Evolutionary conservation across 2,329 filamentous ascomycete genomes (phyloP).

Genomic region (Ascochyta lentis): DNA sequence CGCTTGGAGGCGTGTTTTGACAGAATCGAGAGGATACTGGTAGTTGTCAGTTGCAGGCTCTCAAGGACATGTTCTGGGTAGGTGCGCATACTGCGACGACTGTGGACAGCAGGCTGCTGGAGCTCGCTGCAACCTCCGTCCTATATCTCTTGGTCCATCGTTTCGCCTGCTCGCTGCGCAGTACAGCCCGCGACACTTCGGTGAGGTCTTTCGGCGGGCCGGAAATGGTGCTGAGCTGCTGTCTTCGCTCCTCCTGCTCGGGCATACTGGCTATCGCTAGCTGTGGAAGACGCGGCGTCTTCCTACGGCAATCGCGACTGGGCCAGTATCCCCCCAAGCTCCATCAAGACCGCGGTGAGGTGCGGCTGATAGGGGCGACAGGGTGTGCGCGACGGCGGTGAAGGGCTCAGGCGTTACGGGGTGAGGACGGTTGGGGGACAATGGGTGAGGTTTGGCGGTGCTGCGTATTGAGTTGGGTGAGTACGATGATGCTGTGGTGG

Average conservation of each 20-base stretch:
- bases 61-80: not conserved
- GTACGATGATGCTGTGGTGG: constrained; percentile 46
- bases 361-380: constrained; percentile 25
- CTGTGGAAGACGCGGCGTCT: constrained; percentile 61
- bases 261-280: constrained; percentile 56
- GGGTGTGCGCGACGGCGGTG: constrained; percentile 15
- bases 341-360: constrained; percentile 57
- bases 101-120: constrained; percentile 79
- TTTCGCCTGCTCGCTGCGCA: constrained; percentile 54
- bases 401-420: constrained; percentile 8
- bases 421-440: constrained; percentile 30
- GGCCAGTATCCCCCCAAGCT: constrained; percentile 60
- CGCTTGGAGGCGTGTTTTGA: constrained; percentile 89
- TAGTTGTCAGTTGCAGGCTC: constrained; percentile 27
- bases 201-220: constrained; percentile 49
- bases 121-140: constrained; percentile 79
- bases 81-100: constrained; percentile 65
- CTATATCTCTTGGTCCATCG: constrained; percentile 76
- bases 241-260: constrained; percentile 35
- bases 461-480: constrained; percentile 23
- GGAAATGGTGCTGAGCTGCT: constrained; percentile 31
- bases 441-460: constrained; percentile 34
- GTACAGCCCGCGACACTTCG: constrained; percentile 41
- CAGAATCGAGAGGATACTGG: constrained; percentile 81
- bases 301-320: constrained; percentile 67